Base-by-base conservation (phyloP, 305 asterid species). In the Fraxinus nigra region DNA sequence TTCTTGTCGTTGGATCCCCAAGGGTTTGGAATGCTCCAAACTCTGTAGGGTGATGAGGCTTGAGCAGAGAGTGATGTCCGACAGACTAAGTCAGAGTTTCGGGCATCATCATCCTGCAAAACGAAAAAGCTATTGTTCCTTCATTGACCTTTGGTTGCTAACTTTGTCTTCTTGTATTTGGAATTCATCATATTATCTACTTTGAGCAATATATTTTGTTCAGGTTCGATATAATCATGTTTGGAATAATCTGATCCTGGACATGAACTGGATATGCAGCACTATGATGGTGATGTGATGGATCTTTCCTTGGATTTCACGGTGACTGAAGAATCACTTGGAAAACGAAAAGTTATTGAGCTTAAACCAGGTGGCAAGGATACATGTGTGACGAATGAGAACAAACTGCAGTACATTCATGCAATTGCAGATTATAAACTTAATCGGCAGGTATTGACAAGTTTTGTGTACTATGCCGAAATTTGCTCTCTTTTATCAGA, bases 361-460 rank as follows among this genome's bases (percentile, higher is more conserved):
- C 97, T 95, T 69, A 95, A 95, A 89, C 97, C 95, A 14, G 99
- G 97, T 38, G 99, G 98, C 83, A 94, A 92, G 90, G 94, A 95
- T 85, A 79, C 85, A 59, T 83, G 84, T 84, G 97, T 95, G 87
- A 89, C 97, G 81, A 90, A 93, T 88, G 98, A 94, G 88, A 95
- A 94, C 90, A 95, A 93, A 91, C 84, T 95, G 93, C 99, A 94
- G 86, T 95, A 94, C 85, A 92, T 95, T 86, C 94, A 95, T 92
- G 97, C 95, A 82, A 92, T 95, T 89, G 99, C 99, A 33, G 99
- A 94, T 87, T 93, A 90, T 90, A 95, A 95, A 87, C 96, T 95
- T 85, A 95, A 95, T 89, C 85, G 97, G 75, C 98, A 94, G 97
- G 99, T 95, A 81, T 18, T 73, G 78, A 43, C 22, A 56, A 13